Percentiles rank a stretch among this genome's conserved stretches.
These are phyloP conservation scores for Suhomyces xylopsoci DNA, from an alignment of 805 yeast genomes.

Conservation along the genomic window DNA sequence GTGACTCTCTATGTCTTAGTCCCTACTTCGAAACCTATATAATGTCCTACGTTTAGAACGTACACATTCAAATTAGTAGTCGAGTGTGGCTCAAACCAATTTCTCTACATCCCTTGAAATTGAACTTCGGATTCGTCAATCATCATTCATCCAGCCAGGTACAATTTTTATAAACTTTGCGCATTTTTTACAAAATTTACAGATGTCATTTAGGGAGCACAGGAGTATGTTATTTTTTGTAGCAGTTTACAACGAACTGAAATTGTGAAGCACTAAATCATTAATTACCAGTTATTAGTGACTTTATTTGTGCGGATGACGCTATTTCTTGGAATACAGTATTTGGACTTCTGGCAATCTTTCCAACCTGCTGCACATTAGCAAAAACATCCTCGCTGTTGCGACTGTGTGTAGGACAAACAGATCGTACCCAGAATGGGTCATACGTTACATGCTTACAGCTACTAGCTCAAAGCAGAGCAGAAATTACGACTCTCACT, in stretches of 20 bases:
- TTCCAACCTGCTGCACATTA: not conserved
- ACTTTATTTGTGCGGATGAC: not conserved
- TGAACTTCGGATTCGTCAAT: not conserved
- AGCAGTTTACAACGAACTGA: not conserved
- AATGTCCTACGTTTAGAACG: not conserved
- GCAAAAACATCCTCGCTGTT: not conserved
- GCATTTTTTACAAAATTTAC: not conserved
- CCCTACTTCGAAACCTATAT: not conserved
- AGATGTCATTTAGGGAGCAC: not conserved
- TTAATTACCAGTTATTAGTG: not conserved
- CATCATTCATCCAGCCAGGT: not conserved
- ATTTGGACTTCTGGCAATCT: not conserved
- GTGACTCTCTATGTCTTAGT: not conserved
- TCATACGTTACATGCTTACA: not conserved
- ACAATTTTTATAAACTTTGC: not conserved
- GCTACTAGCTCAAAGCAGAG: not conserved
- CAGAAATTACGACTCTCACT: not conserved
- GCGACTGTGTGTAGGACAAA: not conserved
- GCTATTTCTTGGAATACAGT: not conserved
- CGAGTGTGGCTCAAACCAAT: not conserved
- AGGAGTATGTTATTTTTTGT: not conserved
- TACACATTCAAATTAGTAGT: not conserved
- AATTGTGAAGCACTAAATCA: no score
- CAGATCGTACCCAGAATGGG: not conserved
- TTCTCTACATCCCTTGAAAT: not conserved